A percentile compares a stretch with the other conserved stretches of the same genome.
Conservation (phyloP, 139 green algal species). For the Pleodorina starrii region DNA sequence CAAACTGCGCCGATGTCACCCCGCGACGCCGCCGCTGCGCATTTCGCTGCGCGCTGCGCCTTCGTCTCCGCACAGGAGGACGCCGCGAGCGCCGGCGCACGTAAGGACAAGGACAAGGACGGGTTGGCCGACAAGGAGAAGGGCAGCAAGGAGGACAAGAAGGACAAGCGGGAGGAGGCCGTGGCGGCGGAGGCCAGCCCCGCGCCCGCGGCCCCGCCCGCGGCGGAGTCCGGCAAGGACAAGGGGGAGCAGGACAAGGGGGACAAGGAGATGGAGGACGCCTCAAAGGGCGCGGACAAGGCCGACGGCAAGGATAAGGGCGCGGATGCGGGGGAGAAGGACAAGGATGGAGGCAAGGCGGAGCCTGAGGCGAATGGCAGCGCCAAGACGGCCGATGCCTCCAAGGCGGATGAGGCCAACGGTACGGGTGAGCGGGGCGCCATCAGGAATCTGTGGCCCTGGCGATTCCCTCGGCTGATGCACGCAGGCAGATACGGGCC, state of each 20-base stretch:
- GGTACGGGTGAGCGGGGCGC: not conserved
- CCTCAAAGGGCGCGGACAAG: slow-evolving; percentile 20
- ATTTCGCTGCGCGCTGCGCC: no score
- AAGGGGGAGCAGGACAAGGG: not conserved
- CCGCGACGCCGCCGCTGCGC: no score
- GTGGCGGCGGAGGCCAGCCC: no score
- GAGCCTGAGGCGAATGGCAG: not conserved
- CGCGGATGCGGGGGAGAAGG: not conserved
- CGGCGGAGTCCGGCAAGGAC: not conserved
- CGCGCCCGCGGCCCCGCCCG: not conserved
- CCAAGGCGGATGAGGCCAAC: not conserved
- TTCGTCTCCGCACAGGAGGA: slow-evolving; percentile 31
- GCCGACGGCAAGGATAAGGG: slow-evolving; percentile 37
- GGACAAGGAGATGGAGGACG: slow-evolving; percentile 43
- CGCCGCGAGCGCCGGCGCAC: not conserved
- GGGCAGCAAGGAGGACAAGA: slow-evolving; percentile 38
- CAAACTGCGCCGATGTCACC: no score
- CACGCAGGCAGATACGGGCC: no score
- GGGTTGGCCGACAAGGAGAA: not conserved
- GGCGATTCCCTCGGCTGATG: no score
- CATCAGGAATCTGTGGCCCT: no score
- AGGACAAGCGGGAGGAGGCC: slow-evolving; percentile 6
- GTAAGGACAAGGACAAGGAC: slow-evolving; percentile 21
- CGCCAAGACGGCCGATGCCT: no score
- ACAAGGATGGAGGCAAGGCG: not conserved